phyloP scores from a whole-genome alignment of 352 stramenopile genomes.

The Phytophthora gonapodyides region DNA sequence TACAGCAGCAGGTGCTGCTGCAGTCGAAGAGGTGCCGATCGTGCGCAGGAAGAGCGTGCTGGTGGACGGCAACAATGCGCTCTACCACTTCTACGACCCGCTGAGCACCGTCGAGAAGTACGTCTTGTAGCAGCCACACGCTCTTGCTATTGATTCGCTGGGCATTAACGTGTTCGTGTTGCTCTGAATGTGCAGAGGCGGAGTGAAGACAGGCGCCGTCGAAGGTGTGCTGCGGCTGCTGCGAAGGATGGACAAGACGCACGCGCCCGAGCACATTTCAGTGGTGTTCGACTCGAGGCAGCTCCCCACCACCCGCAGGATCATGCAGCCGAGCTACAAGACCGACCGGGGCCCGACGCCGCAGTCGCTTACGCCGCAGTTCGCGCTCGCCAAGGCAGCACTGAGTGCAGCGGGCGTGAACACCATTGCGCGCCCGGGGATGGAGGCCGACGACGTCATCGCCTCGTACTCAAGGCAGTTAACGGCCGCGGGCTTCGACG shows the following conservation, averaged over 20 bases:
- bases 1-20: constrained; percentile 9
- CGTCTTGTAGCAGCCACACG: not conserved
- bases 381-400: constrained; percentile 42
- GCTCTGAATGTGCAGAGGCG: constrained; percentile 28
- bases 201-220: constrained; percentile 45
- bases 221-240: constrained; percentile 52
- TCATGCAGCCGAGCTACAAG: constrained; percentile 67
- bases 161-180: constrained; percentile 1
- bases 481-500: constrained; percentile 46
- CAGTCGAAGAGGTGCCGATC: constrained; percentile 10
- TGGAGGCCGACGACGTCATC: constrained; percentile 74
- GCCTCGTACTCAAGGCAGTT: constrained; percentile 60
- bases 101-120: constrained; percentile 42
- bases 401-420: constrained; percentile 43
- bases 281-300: constrained; percentile 67
- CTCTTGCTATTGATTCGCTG: not conserved
- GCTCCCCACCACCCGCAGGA: constrained; percentile 44
- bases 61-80: constrained; percentile 68
- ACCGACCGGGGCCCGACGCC: constrained; percentile 42
- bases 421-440: constrained; percentile 51
- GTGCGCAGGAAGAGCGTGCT: constrained; percentile 49
- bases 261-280: constrained; percentile 52
- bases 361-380: constrained; percentile 43
- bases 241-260: constrained; percentile 51
- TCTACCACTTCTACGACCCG: constrained; percentile 67